Percentiles rank a stretch among this genome's conserved stretches.
phyloP scores from a whole-genome alignment of 345 rosid genomes.

The Bruguiera sexangula region DNA sequence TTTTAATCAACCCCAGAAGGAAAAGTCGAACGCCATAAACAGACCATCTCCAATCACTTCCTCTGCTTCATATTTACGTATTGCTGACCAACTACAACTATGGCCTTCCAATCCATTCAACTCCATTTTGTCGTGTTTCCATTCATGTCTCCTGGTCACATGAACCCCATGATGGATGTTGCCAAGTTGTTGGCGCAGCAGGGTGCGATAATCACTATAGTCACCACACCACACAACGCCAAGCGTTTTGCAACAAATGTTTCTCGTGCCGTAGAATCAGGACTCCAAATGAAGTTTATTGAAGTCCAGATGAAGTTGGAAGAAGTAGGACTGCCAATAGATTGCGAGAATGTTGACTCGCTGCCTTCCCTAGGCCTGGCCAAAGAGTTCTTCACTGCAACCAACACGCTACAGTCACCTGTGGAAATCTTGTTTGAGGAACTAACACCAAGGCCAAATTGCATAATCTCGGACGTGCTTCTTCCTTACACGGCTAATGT shows the following conservation, averaged over 20 bases:
- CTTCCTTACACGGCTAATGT: conserved; percentile 36
- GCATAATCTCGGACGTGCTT: conserved; percentile 34
- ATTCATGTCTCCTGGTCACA: conserved; percentile 16
- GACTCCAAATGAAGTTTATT: conserved; percentile 10
- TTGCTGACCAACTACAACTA: background rate
- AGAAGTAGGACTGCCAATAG: conserved; percentile 3
- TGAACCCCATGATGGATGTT: conserved; percentile 17
- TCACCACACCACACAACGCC: conserved; percentile 14
- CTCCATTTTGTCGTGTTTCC: conserved; percentile 20
- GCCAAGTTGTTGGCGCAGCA: conserved; percentile 15
- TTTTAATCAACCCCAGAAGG: too few species aligned
- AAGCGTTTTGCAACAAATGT: conserved; percentile 1
- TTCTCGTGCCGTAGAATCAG: background rate
- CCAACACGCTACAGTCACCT: conserved; percentile 13
- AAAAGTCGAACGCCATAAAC: too few species aligned
- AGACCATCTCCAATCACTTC: too few species aligned
- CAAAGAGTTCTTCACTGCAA: conserved; percentile 10
- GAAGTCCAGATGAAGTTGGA: conserved; percentile 3
- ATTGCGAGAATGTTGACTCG: conserved; percentile 13
- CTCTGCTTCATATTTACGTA: too few species aligned
- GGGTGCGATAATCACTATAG: conserved; percentile 4
- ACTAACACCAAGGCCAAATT: conserved; percentile 30
- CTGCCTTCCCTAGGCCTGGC: conserved; percentile 10
- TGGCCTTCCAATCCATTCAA: conserved; percentile 5
- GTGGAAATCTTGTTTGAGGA: background rate